phyloP scores from a whole-genome alignment of 139 green algal genomes.

The Desmodesmus armatus region DNA sequence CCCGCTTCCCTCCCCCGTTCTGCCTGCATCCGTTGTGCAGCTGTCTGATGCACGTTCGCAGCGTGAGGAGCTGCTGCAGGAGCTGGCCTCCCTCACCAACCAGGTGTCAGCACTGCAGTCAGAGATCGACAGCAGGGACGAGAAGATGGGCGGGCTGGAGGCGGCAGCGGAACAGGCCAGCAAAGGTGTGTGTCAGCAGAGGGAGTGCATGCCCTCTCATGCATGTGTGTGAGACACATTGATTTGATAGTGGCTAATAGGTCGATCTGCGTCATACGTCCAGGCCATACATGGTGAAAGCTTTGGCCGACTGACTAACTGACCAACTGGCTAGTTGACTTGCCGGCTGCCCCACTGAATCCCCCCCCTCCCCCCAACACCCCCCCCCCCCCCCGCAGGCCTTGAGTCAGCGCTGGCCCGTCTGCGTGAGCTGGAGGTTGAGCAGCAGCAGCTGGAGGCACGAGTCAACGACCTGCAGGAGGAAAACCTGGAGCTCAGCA shows the following conservation, averaged over 20 bases:
- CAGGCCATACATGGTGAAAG: too few relatives aligned
- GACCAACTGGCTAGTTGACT: too few relatives aligned
- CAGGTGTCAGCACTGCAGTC: conserved; percentile 33
- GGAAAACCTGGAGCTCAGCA: conserved; percentile 41
- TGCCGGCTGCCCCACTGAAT: too few relatives aligned
- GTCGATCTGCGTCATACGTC: neutral
- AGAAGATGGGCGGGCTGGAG: conserved; percentile 35
- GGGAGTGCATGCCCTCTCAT: too few relatives aligned
- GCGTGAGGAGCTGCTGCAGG: conserved; percentile 42
- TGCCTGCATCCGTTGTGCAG: neutral
- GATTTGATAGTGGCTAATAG: too few relatives aligned
- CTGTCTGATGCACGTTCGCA: conserved; percentile 20
- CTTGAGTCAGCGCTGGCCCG: conserved; percentile 26
- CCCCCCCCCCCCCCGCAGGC: too few relatives aligned
- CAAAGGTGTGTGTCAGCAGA: too few relatives aligned
- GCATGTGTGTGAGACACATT: too few relatives aligned
- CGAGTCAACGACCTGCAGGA: conserved; percentile 35
- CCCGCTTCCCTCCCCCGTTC: neutral
- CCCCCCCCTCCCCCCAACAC: too few relatives aligned
- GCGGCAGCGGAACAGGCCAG: conserved; percentile 27
- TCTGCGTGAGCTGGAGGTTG: conserved; percentile 42
- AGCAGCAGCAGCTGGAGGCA: conserved; percentile 44
- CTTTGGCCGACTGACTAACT: too few relatives aligned
- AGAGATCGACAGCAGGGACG: conserved; percentile 43
- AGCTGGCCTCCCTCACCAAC: conserved; percentile 6